Evolutionary conservation across 2,329 filamentous ascomycete species (phyloP).

Genomic region (Ascochyta koolunga): DNA sequence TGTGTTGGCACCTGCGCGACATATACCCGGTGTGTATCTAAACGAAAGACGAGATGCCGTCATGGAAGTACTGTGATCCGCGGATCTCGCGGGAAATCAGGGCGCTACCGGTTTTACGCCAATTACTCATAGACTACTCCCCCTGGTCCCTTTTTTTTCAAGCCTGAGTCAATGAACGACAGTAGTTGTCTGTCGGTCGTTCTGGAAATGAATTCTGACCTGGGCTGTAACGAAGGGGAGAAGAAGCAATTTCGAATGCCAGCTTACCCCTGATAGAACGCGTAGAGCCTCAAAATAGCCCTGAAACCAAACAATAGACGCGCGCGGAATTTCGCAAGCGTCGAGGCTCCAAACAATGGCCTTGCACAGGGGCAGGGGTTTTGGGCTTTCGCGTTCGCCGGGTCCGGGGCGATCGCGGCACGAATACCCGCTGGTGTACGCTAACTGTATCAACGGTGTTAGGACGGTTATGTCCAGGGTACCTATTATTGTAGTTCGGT

Average conservation of each 20-base stretch:
- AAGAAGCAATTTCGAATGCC: constrained; percentile 1
- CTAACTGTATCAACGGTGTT: constrained; percentile 7
- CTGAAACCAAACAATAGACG: constrained; percentile 21
- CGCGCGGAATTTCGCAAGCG: constrained; percentile 3
- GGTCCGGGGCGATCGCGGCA: constrained; percentile 17
- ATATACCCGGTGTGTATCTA: background rate
- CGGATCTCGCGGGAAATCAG: background rate
- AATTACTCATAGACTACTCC: constrained; percentile 5
- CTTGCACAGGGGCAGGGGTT: constrained; percentile 7
- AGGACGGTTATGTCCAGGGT: background rate
- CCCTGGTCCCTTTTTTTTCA: background rate
- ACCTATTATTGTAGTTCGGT: constrained; percentile 1
- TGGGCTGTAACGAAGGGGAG: constrained; percentile 1
- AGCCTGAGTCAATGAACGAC: background rate
- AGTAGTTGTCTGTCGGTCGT: background rate
- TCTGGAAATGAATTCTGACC: background rate
- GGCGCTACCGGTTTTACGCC: constrained; percentile 1
- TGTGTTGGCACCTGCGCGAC: constrained; percentile 3
- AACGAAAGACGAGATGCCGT: background rate
- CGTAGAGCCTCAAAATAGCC: constrained; percentile 3
- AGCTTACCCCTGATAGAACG: background rate
- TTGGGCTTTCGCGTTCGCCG: constrained; percentile 7
- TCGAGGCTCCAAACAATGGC: constrained; percentile 6
- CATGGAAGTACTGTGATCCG: constrained; percentile 5
- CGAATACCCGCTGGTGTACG: constrained; percentile 11